Conservation (phyloP, 1,284 basidiomycete genomes). For the Crepidotus sp. region DNA sequence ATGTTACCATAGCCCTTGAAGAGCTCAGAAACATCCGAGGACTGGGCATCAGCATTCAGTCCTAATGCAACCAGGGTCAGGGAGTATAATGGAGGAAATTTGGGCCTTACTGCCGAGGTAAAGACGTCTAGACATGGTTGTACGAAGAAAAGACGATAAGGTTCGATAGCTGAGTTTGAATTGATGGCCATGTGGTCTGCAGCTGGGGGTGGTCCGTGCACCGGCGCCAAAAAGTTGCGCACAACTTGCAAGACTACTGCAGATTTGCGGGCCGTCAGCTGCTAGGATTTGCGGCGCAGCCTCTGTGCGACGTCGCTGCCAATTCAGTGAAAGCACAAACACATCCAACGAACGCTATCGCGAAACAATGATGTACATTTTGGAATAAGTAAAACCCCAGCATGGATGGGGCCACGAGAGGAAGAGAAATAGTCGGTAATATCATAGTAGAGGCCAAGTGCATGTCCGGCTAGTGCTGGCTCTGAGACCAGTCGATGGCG, state of each 20-base stretch:
- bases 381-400: constrained; percentile 4
- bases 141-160: constrained; percentile 27
- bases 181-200: constrained; percentile 24
- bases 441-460: constrained; percentile 23
- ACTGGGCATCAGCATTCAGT: constrained; percentile 68
- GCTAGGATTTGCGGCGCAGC: background rate
- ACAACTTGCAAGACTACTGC: too few relatives aligned
- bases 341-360: background rate
- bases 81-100: constrained; percentile 11
- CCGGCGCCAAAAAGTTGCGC: background rate
- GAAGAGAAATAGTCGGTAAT: constrained; percentile 6
- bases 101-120: constrained; percentile 68
- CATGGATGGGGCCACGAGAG: background rate
- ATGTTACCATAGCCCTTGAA: constrained; percentile 83
- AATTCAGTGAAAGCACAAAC: too few relatives aligned
- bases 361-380: constrained; percentile 14
- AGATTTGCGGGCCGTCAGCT: too few relatives aligned
- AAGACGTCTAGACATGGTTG: constrained; percentile 71
- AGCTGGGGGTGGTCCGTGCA: constrained; percentile 35
- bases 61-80: constrained; percentile 32
- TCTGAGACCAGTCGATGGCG: constrained; percentile 52
- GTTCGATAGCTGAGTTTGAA: constrained; percentile 30
- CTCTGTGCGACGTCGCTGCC: background rate
- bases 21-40: constrained; percentile 75
- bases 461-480: constrained; percentile 13